Percentiles rank a stretch among this genome's conserved stretches.
These are phyloP conservation scores for Phialophora expanda DNA, from an alignment of 2,329 filamentous ascomycete species.

Conservation along the genomic window DNA sequence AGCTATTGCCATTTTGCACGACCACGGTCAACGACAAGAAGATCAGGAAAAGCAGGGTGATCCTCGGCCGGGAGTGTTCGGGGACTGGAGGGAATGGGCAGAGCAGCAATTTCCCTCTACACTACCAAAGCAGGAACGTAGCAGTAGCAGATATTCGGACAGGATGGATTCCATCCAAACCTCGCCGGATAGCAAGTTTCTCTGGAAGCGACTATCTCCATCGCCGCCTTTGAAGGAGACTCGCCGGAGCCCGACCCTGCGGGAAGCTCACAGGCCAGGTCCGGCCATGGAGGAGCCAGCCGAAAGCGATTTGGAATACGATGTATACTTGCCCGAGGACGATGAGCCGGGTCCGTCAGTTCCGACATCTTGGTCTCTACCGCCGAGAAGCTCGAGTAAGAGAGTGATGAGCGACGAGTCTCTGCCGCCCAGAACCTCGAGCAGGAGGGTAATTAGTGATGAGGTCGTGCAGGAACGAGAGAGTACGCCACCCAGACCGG, in stretches of 20 bases:
- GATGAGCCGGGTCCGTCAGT: slow-evolving; percentile 14
- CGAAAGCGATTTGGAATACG: neutral
- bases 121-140: neutral
- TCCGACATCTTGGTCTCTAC: slow-evolving; percentile 14
- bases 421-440: neutral
- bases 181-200: neutral
- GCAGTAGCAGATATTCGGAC: slow-evolving; percentile 18
- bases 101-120: slow-evolving; percentile 14
- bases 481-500: neutral
- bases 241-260: neutral
- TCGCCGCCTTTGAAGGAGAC: slow-evolving; percentile 5
- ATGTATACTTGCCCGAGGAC: slow-evolving; percentile 9
- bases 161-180: neutral
- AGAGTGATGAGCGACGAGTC: slow-evolving; percentile 3
- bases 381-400: slow-evolving; percentile 28
- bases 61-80: neutral
- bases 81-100: slow-evolving; percentile 9
- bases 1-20: too few species aligned
- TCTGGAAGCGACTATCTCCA: slow-evolving; percentile 8
- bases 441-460: slow-evolving; percentile 1
- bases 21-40: neutral
- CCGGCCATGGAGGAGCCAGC: neutral
- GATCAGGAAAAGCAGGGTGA: neutral
- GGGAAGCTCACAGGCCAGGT: neutral
- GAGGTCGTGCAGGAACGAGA: neutral